phyloP scores from a whole-genome alignment of 2,329 filamentous ascomycete genomes.

The Aspergillus jensenii region DNA sequence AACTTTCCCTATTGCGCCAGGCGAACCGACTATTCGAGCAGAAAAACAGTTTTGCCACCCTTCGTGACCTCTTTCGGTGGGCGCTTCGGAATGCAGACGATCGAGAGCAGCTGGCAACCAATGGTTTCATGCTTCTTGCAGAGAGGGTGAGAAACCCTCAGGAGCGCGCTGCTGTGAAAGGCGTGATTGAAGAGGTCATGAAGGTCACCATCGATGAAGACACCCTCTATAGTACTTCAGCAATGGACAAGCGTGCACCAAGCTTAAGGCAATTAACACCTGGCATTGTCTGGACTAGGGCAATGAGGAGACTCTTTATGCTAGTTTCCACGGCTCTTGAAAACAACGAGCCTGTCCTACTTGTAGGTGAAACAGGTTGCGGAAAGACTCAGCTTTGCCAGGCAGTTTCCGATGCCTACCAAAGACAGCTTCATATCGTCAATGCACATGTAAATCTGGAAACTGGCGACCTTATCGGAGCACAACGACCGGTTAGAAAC shows the following conservation, averaged over 20 bases:
- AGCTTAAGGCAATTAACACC: constrained; percentile 36
- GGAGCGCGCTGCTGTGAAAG: constrained; percentile 80
- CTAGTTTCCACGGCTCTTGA: constrained; percentile 82
- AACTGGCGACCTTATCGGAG: constrained; percentile 94
- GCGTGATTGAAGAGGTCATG: constrained; percentile 86
- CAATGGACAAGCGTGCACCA: constrained; percentile 57
- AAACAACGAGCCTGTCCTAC: constrained; percentile 88
- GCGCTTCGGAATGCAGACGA: constrained; percentile 81
- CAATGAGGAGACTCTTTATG: constrained; percentile 88
- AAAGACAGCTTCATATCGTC: constrained; percentile 77
- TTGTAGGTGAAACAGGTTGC: constrained; percentile 95
- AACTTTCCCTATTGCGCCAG: constrained; percentile 85
- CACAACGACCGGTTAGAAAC: constrained; percentile 88
- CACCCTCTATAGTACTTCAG: constrained; percentile 66
- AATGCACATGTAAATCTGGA: constrained; percentile 99
- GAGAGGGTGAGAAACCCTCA: constrained; percentile 91
- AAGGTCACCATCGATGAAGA: constrained; percentile 77
- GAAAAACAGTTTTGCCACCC: constrained; percentile 93
- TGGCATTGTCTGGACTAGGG: constrained; percentile 84
- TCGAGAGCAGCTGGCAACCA: constrained; percentile 81
- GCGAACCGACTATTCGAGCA: constrained; percentile 92
- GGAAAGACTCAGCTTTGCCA: constrained; percentile 98
- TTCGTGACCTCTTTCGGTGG: constrained; percentile 96
- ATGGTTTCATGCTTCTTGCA: constrained; percentile 94
- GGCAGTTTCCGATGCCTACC: constrained; percentile 77